Base-by-base conservation (phyloP, 169 alveolate genomes). In the Besnoitia besnoiti region DNA sequence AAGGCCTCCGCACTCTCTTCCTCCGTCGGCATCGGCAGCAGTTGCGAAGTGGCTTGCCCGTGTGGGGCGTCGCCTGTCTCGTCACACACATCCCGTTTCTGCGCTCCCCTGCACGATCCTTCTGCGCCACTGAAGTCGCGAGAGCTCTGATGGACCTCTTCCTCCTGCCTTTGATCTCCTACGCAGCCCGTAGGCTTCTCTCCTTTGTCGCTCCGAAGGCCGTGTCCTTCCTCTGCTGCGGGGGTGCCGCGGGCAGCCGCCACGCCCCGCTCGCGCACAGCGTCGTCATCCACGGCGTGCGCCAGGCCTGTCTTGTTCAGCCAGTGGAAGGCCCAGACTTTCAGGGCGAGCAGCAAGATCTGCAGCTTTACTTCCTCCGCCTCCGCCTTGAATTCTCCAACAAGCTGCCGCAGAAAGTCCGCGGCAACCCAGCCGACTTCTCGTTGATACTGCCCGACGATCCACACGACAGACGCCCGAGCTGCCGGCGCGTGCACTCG, bases 341-440 rank as follows among this genome's bases (percentile, higher is more conserved):
- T 80, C 42, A 59, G 61, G 67, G 94, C 95, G 19, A 91, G 84
- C 1, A 73, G 85, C 40, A 94, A 50, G 16, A 94, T 88, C 59
- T 94, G 96, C n/a, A 94, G 94, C 79, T 94, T 94, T 30, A 94
- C 96, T 30, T 89, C 96, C 33, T 90, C 90, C 8, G 88, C 89
- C n/a, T 94, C 96, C 46, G 82, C 87, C 33, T 33, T 44, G 75
- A 94, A 94, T 4, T 59, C 21, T 44, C 35, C 14, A 0, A 93
- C 51, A 7, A 94, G 89, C 80, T 79, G 88, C n/a, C 96, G 51
- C 33, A 94, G 50, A 30, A 67, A 61, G 51, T 94, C 96, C 3
- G 95, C 93, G 16, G 95, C 91, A 0, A 93, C 79, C 77, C 85
- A 94, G 10, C 96, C 93, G 8, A 94, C 80, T 14, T 91, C 55